These are phyloP conservation scores for Capsicum rhomboideum DNA, from an alignment of 257 asterid species.

Conservation along the genomic window DNA sequence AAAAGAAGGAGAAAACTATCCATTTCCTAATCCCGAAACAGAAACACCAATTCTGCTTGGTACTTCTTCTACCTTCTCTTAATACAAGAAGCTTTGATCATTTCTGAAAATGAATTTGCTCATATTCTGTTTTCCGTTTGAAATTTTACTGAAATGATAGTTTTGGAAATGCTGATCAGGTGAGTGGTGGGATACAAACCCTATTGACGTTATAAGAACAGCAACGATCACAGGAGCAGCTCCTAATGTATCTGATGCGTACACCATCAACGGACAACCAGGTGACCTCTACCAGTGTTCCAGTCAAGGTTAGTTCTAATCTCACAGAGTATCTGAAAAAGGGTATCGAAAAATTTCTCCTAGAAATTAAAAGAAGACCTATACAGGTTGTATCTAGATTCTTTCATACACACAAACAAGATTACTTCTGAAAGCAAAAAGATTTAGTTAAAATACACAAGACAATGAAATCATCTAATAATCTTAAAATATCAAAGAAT, in stretches of 20 bases:
- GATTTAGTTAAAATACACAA: background rate
- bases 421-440: background rate
- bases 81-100: background rate
- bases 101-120: background rate
- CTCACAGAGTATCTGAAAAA: background rate
- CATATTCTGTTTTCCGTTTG: background rate
- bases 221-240: slow-evolving; percentile 77
- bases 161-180: slow-evolving; percentile 34
- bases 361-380: background rate
- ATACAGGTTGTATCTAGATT: background rate
- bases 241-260: slow-evolving; percentile 77
- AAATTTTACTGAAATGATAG: background rate
- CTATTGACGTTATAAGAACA: slow-evolving; percentile 55
- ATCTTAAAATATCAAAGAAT: too few relatives aligned
- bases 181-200: slow-evolving; percentile 94
- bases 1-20: slow-evolving; percentile 52
- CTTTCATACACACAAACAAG: background rate
- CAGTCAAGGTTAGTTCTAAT: slow-evolving; percentile 30
- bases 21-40: slow-evolving; percentile 62
- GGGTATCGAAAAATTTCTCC: background rate
- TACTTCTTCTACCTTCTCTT: slow-evolving; percentile 3
- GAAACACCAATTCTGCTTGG: slow-evolving; percentile 77
- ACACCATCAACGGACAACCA: slow-evolving; percentile 89
- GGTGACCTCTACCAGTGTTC: slow-evolving; percentile 92
- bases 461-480: background rate